A percentile compares a stretch with the other conserved stretches of the same genome.
These are phyloP conservation scores for Arthrinium phaeospermum DNA, from an alignment of 2,329 filamentous ascomycete species.

Conservation along the genomic window DNA sequence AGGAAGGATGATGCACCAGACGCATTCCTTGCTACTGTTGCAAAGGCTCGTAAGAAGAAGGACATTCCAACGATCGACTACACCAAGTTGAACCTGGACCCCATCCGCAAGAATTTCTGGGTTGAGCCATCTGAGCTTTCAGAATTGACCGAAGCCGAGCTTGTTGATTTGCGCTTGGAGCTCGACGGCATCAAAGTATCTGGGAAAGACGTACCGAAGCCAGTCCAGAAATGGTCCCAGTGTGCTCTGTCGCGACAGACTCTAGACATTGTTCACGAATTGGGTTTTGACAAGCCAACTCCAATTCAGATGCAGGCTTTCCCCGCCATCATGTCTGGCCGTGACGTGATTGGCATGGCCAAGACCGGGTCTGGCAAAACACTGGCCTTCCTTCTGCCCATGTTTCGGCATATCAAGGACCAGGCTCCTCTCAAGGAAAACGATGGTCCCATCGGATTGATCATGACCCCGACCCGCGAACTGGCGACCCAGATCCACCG, in stretches of 20 bases:
- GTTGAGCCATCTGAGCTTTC: conserved; percentile 84
- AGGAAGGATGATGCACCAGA: conserved; percentile 54
- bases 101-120: conserved; percentile 95
- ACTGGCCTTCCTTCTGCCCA: conserved; percentile 74
- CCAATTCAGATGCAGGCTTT: conserved; percentile 95
- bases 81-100: conserved; percentile 80
- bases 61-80: conserved; percentile 91
- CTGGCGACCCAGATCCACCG: conserved; percentile 95
- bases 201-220: conserved; percentile 86
- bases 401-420: conserved; percentile 22
- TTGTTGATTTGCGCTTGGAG: conserved; percentile 81
- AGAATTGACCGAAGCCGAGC: conserved; percentile 83
- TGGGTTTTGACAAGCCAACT: conserved; percentile 88
- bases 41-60: conserved; percentile 82
- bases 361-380: conserved; percentile 99
- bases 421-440: conserved; percentile 74
- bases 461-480: conserved; percentile 93
- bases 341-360: conserved; percentile 93
- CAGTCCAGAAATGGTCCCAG: conserved; percentile 95
- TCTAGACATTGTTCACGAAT: conserved; percentile 79
- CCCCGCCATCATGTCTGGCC: conserved; percentile 92
- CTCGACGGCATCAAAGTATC: conserved; percentile 95
- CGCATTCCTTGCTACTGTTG: conserved; percentile 58
- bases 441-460: conserved; percentile 84
- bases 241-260: conserved; percentile 89